Percentiles rank a stretch among this genome's conserved stretches.
Evolutionary conservation across 1,139 yeast species (phyloP).

Genomic region (Debaryomyces sp.): DNA sequence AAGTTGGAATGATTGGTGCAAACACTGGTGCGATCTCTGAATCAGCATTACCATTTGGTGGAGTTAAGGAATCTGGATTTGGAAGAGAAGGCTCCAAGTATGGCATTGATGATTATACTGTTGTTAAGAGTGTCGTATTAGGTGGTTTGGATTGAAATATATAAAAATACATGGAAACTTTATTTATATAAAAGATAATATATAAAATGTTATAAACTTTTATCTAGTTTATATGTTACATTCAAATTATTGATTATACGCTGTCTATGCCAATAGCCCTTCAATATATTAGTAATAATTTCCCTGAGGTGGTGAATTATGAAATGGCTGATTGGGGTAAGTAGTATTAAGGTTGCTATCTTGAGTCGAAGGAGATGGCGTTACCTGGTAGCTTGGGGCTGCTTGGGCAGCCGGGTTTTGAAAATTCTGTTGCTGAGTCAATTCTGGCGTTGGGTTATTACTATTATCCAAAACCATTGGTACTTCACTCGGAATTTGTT

Average conservation of each 20-base stretch:
- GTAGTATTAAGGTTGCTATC: not conserved
- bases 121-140: conserved; percentile 31
- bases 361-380: not conserved
- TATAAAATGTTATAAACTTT: not conserved
- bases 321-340: not conserved
- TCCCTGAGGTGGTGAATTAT: not conserved
- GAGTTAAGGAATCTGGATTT: conserved; percentile 47
- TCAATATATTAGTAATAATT: not conserved
- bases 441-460: not conserved
- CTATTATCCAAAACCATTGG: not conserved
- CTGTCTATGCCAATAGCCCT: not conserved
- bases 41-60: conserved; percentile 52
- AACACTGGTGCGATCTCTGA: conserved; percentile 50
- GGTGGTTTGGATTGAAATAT: conserved; percentile 16
- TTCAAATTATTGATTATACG: not conserved
- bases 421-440: not conserved
- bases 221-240: not conserved
- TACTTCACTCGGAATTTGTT: not conserved
- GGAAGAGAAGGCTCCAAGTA: conserved; percentile 52
- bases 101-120: conserved; percentile 46
- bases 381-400: not conserved
- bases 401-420: not conserved
- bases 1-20: conserved; percentile 52
- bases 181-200: not conserved
- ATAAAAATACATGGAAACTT: not conserved